Evolutionary conservation across 306 rosid species (phyloP).

Genomic region (Citrullus mucosospermus): DNA sequence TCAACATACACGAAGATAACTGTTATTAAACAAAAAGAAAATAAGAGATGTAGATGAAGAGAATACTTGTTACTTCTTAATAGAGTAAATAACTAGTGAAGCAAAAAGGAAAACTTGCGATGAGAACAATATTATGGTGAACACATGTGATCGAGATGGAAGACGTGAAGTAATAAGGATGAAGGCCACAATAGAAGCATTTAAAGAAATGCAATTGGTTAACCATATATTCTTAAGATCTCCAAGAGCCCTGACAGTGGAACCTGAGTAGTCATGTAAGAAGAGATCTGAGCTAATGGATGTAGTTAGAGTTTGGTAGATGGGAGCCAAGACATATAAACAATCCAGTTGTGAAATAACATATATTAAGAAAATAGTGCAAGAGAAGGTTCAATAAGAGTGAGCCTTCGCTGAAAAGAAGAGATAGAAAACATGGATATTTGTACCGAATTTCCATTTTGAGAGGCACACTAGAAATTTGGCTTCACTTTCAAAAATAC

Average conservation of each 20-base stretch:
- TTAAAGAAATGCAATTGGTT: slow-evolving; percentile 71
- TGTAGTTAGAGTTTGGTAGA: slow-evolving; percentile 80
- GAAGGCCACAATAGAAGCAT: slow-evolving; percentile 85
- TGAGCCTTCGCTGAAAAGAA: slow-evolving; percentile 75
- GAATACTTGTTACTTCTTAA: slow-evolving; percentile 46
- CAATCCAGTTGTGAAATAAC: slow-evolving; percentile 58
- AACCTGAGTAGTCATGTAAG: slow-evolving; percentile 79
- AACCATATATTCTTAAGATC: slow-evolving; percentile 47
- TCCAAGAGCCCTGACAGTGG: slow-evolving; percentile 56
- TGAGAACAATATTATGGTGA: slow-evolving; percentile 72
- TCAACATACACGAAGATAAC: slow-evolving; percentile 49
- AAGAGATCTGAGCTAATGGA: slow-evolving; percentile 87
- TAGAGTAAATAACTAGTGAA: slow-evolving; percentile 65
- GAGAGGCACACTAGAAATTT: no score
- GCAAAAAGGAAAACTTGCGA: slow-evolving; percentile 83
- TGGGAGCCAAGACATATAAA: slow-evolving; percentile 65
- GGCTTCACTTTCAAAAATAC: no score
- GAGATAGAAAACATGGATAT: slow-evolving; percentile 30
- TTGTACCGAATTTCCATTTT: no score
- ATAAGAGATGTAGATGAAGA: slow-evolving; percentile 46
- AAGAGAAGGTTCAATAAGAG: slow-evolving; percentile 52
- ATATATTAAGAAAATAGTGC: slow-evolving; percentile 56
- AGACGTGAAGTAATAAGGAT: slow-evolving; percentile 79
- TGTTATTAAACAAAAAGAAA: slow-evolving; percentile 51
- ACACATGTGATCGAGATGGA: slow-evolving; percentile 75